phyloP scores from a whole-genome alignment of 1,284 basidiomycete species.

The Vanrija pseudolonga region DNA sequence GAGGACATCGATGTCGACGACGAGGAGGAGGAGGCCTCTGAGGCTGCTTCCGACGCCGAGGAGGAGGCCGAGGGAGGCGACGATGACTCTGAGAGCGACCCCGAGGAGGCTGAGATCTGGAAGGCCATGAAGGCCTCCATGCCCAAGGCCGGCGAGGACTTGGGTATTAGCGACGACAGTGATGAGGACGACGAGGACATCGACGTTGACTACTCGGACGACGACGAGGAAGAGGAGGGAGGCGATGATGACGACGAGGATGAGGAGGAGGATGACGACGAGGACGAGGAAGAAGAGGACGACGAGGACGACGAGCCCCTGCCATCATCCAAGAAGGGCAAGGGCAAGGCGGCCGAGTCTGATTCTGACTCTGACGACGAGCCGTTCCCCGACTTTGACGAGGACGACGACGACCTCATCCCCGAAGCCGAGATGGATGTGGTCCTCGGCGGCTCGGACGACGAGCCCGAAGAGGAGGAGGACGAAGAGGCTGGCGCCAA shows the following conservation, averaged over 20 bases:
- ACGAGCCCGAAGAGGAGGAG: constrained; percentile 49
- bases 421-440: constrained; percentile 49
- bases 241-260: constrained; percentile 32
- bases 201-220: constrained; percentile 53
- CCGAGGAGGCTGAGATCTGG: constrained; percentile 71
- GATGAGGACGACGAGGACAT: constrained; percentile 56
- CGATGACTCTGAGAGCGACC: constrained; percentile 50
- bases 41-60: constrained; percentile 31
- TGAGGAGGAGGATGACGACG: constrained; percentile 34
- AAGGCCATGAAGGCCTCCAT: constrained; percentile 83
- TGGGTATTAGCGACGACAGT: constrained; percentile 62
- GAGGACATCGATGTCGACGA: constrained; percentile 21
- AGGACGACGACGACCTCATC: constrained; percentile 50
- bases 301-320: constrained; percentile 20
- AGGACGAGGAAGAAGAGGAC: constrained; percentile 17
- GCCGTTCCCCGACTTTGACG: constrained; percentile 38
- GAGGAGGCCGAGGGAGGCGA: constrained; percentile 36
- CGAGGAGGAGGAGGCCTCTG: constrained; percentile 19
- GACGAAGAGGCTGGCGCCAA: constrained; percentile 53
- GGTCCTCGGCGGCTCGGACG: constrained; percentile 31
- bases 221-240: constrained; percentile 53
- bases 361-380: constrained; percentile 16
- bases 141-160: constrained; percentile 57
- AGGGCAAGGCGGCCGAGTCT: constrained; percentile 15
- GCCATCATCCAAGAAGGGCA: constrained; percentile 9